These are phyloP conservation scores for Nannochloris sp. DNA, from an alignment of 139 green algal genomes.

Conservation along the genomic window DNA sequence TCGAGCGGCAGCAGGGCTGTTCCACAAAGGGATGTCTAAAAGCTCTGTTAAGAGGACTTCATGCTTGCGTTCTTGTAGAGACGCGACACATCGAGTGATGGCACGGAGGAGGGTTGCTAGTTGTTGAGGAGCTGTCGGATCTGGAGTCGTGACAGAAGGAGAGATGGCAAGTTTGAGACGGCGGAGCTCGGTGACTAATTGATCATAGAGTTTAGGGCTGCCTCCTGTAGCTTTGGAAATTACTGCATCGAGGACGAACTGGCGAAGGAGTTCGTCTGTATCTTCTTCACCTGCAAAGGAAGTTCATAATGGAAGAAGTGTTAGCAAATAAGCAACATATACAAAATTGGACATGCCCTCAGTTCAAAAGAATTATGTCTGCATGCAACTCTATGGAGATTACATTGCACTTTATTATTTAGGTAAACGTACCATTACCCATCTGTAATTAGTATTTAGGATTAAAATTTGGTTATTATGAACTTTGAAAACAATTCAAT, in stretches of 20 bases:
- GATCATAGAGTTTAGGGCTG: constrained; percentile 26
- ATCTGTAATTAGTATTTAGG: too few relatives aligned
- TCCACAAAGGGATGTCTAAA: constrained; percentile 52
- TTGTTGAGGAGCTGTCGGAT: background rate
- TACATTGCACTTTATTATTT: too few relatives aligned
- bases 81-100: constrained; percentile 16
- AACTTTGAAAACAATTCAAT: too few relatives aligned
- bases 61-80: constrained; percentile 33
- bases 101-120: constrained; percentile 23
- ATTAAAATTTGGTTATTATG: too few relatives aligned
- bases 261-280: constrained; percentile 20
- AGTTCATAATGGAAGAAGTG: too few relatives aligned
- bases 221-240: constrained; percentile 13
- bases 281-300: too few relatives aligned
- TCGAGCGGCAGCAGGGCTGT: constrained; percentile 19
- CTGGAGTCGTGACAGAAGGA: background rate
- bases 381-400: too few relatives aligned
- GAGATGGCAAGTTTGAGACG: too few relatives aligned
- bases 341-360: too few relatives aligned
- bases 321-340: too few relatives aligned
- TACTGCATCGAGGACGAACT: constrained; percentile 29
- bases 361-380: too few relatives aligned
- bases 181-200: constrained; percentile 3
- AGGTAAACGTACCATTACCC: too few relatives aligned
- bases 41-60: constrained; percentile 37